Evolutionary conservation across 306 rosid species (phyloP), one percentile per base, ranked within the genome.

Genomic region (Glycine soja): DNA sequence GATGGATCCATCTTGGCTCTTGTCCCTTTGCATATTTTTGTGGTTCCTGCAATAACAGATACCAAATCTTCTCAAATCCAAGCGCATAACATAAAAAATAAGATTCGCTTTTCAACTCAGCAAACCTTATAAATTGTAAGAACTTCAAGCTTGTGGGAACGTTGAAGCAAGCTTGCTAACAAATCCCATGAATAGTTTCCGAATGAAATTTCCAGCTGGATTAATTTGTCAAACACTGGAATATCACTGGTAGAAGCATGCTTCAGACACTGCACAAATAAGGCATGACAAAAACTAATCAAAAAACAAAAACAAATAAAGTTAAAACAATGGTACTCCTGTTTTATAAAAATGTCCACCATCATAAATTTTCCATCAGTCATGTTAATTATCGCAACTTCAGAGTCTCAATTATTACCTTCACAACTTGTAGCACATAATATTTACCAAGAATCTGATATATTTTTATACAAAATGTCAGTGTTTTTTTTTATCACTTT

Each of bases 101-200:
- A 32, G 18, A 77, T 52, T 70, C 50, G 30, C 38, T 46, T 5
- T 54, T 81, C 59, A 66, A 46, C 16, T 75, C 34, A 61, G 45
- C 82, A 76, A 77, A 83, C 86, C 86, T 83, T 83, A 15, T 70
- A 10, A 56, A 83, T 15, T 34, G 12, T 56, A 52, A 83, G 86
- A 62, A 53, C 74, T 83, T 83, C 82, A 43, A 83, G 78, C 58
- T 64, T 77, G 16, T 52, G 53, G 34, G 68, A 42, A 7, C 58
- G 64, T 43, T 52, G 53, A 61, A 83, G 82, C 36, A 81, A 45
- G 32, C 45, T 67, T 45, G 80, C 50, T 14, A 81, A 75, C 80
- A 81, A 75, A 74, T 75, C 45, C 80, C 76, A 74, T n/a, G 36
- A 54, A 75, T 81, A 66, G 51, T 34, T 32, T 68, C 76, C 80